Evolutionary conservation across 768 basidiomycete species (phyloP).

Genomic region (Pseudohyphozyma bogoriensis): DNA sequence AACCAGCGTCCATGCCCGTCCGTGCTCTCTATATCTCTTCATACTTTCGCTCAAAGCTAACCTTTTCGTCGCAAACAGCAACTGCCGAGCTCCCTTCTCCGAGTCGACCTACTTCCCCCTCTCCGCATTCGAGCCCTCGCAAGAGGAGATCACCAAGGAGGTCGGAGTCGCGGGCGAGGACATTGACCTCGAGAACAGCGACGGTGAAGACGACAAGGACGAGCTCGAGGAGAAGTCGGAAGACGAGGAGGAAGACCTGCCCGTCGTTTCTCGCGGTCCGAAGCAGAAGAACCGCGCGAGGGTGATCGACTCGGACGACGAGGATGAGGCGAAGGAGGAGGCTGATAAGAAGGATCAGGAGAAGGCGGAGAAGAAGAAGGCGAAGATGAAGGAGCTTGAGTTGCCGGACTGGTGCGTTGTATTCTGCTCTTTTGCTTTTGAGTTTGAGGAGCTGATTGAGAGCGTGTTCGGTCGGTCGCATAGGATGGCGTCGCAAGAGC

Average conservation of each 20-base stretch:
- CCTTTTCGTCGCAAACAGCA: constrained; percentile 37
- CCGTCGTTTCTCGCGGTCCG: too few species aligned
- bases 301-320: constrained; percentile 25
- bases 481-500: constrained; percentile 2
- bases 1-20: constrained; percentile 50
- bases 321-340: constrained; percentile 9
- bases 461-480: background rate
- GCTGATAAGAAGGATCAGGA: constrained; percentile 8
- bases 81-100: constrained; percentile 50
- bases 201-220: constrained; percentile 36
- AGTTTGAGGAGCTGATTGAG: too few species aligned
- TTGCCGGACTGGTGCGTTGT: constrained; percentile 3
- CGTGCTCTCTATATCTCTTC: background rate
- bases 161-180: constrained; percentile 16
- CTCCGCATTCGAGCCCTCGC: constrained; percentile 53
- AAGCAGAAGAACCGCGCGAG: constrained; percentile 19
- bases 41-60: background rate
- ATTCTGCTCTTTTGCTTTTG: background rate
- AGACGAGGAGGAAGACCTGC: background rate
- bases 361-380: constrained; percentile 16
- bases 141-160: constrained; percentile 48
- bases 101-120: constrained; percentile 48
- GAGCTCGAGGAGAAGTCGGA: constrained; percentile 36
- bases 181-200: constrained; percentile 15
- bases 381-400: background rate